A percentile compares a stretch with the other conserved stretches of the same genome.
Evolutionary conservation across 106 monocot species (phyloP).

Genomic region (Allium fistulosum): DNA sequence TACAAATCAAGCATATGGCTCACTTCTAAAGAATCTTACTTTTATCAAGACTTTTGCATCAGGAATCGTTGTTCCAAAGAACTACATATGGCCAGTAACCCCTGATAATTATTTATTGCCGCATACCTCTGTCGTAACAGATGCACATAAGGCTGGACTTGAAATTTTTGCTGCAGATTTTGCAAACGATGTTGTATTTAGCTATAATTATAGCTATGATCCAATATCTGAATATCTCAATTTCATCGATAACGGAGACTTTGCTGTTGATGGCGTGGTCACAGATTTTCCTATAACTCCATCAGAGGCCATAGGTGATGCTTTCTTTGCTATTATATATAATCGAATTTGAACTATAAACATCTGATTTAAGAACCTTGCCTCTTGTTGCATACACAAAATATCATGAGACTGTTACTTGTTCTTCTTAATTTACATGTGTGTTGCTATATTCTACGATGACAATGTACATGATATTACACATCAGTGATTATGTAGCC

Average conservation of each 20-base stretch:
- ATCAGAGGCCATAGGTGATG: conserved; percentile 62
- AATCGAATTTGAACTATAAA: neutral
- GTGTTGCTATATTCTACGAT: no score
- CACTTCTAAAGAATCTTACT: conserved; percentile 62
- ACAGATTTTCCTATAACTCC: conserved; percentile 71
- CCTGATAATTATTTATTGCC: conserved; percentile 38
- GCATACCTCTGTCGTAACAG: conserved; percentile 41
- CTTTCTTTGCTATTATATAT: neutral
- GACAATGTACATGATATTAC: no score
- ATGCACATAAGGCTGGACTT: conserved; percentile 71
- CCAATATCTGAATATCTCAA: conserved; percentile 64
- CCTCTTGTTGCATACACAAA: no score
- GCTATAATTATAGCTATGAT: conserved; percentile 76
- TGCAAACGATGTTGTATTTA: conserved; percentile 61
- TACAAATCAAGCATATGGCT: conserved; percentile 55
- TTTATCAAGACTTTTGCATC: conserved; percentile 77
- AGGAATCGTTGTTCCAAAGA: conserved; percentile 71
- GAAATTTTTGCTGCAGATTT: conserved; percentile 68
- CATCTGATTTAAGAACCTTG: no score
- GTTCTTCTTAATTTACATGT: no score
- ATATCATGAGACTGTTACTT: no score
- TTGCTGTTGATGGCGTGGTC: conserved; percentile 80
- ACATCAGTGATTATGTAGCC: no score
- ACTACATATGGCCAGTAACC: conserved; percentile 68
- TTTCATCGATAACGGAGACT: conserved; percentile 61